Conservation (phyloP, 2,329 filamentous ascomycete genomes). For the Ceratocystis alfenasii region DNA sequence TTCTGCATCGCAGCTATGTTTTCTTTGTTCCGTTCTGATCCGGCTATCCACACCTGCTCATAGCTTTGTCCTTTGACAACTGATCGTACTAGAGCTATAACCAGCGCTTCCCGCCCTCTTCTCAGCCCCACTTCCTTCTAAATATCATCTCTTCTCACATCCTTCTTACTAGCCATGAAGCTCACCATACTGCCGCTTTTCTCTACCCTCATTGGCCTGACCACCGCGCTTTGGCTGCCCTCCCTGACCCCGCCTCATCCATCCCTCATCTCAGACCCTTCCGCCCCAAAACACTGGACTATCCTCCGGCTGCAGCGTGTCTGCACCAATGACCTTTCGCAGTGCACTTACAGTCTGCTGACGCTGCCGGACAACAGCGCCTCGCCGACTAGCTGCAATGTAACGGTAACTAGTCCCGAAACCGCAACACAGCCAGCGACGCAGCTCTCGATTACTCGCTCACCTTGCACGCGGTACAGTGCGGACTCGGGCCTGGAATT, state of each 20-base stretch:
- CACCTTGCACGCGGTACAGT: not conserved
- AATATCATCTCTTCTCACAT: slow-evolving; percentile 2
- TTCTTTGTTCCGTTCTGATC: not conserved
- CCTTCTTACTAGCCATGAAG: not conserved
- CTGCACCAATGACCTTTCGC: not conserved
- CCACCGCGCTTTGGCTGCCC: not conserved
- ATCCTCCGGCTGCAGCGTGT: slow-evolving; percentile 4
- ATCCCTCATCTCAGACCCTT: not conserved
- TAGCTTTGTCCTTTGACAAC: not conserved
- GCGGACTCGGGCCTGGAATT: not conserved
- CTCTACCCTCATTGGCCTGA: not conserved
- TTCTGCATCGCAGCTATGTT: not conserved
- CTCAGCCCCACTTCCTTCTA: not conserved
- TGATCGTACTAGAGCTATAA: not conserved
- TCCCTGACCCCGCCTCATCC: not conserved
- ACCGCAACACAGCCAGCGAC: not conserved
- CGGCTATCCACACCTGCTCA: not conserved
- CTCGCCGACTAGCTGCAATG: not conserved
- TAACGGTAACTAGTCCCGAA: not conserved
- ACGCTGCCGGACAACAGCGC: not conserved
- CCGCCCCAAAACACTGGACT: not conserved
- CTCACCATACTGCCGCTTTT: not conserved
- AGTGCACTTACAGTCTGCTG: slow-evolving; percentile 1
- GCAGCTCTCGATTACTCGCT: not conserved
- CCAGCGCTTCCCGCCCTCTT: not conserved